phyloP scores from a whole-genome alignment of 1,284 basidiomycete genomes.

The Amylostereum areolatum region DNA sequence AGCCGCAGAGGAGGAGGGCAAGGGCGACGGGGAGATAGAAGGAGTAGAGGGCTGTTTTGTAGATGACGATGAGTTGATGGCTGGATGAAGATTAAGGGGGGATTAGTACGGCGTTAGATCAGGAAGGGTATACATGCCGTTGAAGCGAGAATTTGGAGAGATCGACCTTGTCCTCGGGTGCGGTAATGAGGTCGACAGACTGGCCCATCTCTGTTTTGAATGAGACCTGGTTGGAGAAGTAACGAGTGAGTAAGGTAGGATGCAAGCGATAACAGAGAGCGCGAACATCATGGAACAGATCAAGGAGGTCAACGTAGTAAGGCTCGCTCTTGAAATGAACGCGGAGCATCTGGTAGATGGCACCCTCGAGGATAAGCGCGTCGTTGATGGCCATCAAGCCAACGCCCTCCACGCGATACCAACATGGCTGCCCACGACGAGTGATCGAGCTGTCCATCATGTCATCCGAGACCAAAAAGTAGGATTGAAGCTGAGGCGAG shows the following conservation, averaged over 20 bases:
- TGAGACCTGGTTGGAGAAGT: constrained; percentile 49
- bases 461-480: constrained; percentile 97
- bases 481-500: constrained; percentile 83
- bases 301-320: constrained; percentile 87
- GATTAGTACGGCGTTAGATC: background rate
- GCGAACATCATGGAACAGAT: constrained; percentile 82
- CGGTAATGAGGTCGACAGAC: constrained; percentile 92
- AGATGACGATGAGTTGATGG: constrained; percentile 91
- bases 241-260: background rate
- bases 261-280: background rate
- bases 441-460: constrained; percentile 97
- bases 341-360: constrained; percentile 91
- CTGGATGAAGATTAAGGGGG: constrained; percentile 31
- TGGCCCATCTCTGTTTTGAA: constrained; percentile 97
- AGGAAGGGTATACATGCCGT: constrained; percentile 47
- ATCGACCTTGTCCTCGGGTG: constrained; percentile 87
- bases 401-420: constrained; percentile 79
- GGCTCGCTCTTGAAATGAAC: constrained; percentile 78
- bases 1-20: constrained; percentile 78
- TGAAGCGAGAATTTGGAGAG: constrained; percentile 82
- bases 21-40: constrained; percentile 98
- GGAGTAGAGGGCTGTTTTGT: constrained; percentile 98
- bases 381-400: constrained; percentile 95
- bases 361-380: constrained; percentile 92
- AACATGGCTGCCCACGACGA: constrained; percentile 97